Evolutionary conservation across 78 protist genomes (phyloP).

Genomic region (Dictyostelium intermedium): DNA sequence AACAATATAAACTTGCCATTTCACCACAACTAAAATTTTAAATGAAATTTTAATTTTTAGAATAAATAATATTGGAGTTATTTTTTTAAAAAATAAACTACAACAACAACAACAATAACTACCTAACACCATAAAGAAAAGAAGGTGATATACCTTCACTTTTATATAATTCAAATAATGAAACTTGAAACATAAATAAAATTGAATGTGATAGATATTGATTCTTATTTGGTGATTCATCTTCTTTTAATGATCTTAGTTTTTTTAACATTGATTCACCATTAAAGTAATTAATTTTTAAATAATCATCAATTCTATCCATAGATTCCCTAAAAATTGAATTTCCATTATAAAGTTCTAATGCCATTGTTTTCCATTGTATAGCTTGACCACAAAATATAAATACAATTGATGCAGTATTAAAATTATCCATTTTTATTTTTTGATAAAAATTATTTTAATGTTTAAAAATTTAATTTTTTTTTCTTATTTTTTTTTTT

Average conservation of each 20-base stretch:
- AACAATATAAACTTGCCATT: not conserved
- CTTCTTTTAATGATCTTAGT: not conserved
- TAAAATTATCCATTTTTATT: not conserved
- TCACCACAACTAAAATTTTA: not conserved
- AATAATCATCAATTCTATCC: not conserved
- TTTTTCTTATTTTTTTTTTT: not conserved
- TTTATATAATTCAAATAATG: not conserved
- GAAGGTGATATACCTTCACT: not conserved
- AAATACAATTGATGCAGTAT: not conserved
- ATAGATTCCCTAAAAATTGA: not conserved
- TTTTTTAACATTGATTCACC: not conserved
- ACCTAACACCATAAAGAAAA: not conserved
- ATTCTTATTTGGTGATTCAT: not conserved
- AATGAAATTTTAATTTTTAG: not conserved
- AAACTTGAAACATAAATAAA: constrained; percentile 1
- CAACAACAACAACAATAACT: too few species aligned
- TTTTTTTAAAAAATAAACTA: not conserved
- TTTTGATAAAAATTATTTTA: too few species aligned
- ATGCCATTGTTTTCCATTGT: not conserved
- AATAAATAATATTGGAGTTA: not conserved
- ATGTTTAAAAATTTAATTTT: not conserved
- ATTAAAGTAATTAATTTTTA: not conserved
- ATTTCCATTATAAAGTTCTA: not conserved
- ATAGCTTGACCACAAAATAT: not conserved
- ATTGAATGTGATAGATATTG: not conserved